Conservation (phyloP, 2,329 filamentous ascomycete species). For the Exutisphaerella laricina region DNA sequence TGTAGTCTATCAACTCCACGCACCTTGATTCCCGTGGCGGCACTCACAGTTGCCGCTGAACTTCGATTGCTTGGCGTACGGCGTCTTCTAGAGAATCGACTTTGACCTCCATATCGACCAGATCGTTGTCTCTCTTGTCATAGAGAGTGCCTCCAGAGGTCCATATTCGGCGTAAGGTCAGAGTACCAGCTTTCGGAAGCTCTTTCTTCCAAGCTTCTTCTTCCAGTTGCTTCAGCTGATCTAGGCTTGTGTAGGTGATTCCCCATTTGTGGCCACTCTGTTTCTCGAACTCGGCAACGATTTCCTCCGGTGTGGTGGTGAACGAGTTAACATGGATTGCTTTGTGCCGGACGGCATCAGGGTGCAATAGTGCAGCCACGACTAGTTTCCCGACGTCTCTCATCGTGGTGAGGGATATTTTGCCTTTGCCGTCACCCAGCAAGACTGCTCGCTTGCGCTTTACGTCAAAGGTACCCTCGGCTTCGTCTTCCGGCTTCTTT, state of each 20-base stretch:
- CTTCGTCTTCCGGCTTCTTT: slow-evolving; percentile 34
- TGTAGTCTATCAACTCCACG: not conserved
- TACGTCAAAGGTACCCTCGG: slow-evolving; percentile 56
- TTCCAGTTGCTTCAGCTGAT: slow-evolving; percentile 53
- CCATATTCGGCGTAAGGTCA: slow-evolving; percentile 66
- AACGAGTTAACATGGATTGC: slow-evolving; percentile 67
- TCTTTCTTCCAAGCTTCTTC: slow-evolving; percentile 52
- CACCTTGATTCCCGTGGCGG: not conserved
- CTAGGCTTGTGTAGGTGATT: slow-evolving; percentile 49
- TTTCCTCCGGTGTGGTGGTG: slow-evolving; percentile 56
- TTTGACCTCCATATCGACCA: slow-evolving; percentile 45
- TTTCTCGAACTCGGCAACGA: slow-evolving; percentile 62
- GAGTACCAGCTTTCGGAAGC: slow-evolving; percentile 48
- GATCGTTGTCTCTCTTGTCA: slow-evolving; percentile 59
- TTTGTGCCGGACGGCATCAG: slow-evolving; percentile 49
- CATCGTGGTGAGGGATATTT: slow-evolving; percentile 65
- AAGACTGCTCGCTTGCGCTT: slow-evolving; percentile 54
- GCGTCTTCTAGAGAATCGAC: slow-evolving; percentile 50
- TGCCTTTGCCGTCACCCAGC: slow-evolving; percentile 56
- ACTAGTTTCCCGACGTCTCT: slow-evolving; percentile 64
- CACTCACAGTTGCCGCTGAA: slow-evolving; percentile 15
- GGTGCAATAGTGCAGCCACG: slow-evolving; percentile 56
- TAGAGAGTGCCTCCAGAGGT: slow-evolving; percentile 67
- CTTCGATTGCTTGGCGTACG: slow-evolving; percentile 35
- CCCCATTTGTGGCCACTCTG: slow-evolving; percentile 56